These are phyloP conservation scores for Salix udensis DNA, from an alignment of 345 rosid species.

Conservation along the genomic window DNA sequence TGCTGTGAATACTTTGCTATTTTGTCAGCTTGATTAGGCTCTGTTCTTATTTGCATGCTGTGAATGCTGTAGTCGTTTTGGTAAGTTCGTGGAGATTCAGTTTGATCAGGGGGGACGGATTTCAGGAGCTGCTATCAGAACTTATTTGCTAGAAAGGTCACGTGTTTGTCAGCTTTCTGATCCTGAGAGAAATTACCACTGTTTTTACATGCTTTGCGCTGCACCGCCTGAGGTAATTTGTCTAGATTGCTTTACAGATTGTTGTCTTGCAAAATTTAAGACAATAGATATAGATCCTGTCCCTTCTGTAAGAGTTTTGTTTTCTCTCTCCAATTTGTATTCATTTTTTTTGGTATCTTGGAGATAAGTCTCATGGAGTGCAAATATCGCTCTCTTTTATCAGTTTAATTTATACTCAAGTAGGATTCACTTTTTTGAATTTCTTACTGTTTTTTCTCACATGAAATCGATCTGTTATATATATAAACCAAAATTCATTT, in stretches of 20 bases:
- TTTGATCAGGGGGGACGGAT: slow-evolving; percentile 81
- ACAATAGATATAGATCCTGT: neutral
- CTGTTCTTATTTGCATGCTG: slow-evolving; percentile 16
- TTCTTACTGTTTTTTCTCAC: too few relatives aligned
- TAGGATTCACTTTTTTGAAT: too few relatives aligned
- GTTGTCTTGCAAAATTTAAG: slow-evolving; percentile 5
- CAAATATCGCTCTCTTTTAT: neutral
- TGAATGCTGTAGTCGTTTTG: slow-evolving; percentile 74
- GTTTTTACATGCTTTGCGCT: slow-evolving; percentile 99
- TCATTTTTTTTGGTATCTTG: too few relatives aligned
- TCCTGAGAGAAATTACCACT: slow-evolving; percentile 98
- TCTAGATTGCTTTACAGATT: slow-evolving; percentile 5
- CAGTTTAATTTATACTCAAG: neutral
- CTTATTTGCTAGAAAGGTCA: slow-evolving; percentile 96
- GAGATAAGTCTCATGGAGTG: neutral
- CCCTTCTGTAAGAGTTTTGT: neutral
- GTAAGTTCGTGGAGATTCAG: slow-evolving; percentile 99
- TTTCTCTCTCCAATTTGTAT: too few relatives aligned
- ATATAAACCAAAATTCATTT: too few relatives aligned
- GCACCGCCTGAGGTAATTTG: slow-evolving; percentile 83
- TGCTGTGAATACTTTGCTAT: slow-evolving; percentile 6
- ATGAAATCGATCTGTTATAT: too few relatives aligned
- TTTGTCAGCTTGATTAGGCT: slow-evolving; percentile 4
- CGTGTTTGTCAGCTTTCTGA: slow-evolving; percentile 99
- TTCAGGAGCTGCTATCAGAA: slow-evolving; percentile 98